Conservation (phyloP, 2,329 filamentous ascomycete species). For the Trichoderma breve region DNA sequence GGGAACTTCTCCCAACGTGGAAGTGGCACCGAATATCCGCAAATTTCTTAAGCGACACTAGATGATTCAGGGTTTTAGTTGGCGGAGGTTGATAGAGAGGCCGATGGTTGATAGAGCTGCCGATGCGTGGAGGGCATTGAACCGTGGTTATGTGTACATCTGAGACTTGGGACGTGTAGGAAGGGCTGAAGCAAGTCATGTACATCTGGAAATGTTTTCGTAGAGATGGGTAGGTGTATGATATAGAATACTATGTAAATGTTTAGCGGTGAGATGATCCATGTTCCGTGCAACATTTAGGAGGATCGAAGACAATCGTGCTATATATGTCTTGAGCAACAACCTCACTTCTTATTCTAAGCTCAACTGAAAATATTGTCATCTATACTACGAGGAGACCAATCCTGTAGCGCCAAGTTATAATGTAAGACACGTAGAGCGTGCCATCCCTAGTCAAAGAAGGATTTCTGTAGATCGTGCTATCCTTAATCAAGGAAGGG, state of each 20-base stretch:
- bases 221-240: not conserved
- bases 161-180: not conserved
- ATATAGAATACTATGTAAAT: not conserved
- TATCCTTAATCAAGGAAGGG: not conserved
- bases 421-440: not conserved
- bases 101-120: not conserved
- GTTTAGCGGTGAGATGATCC: not conserved
- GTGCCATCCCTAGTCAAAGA: not conserved
- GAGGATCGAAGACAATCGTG: not conserved
- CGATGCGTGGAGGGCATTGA: not conserved
- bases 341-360: not conserved
- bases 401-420: not conserved
- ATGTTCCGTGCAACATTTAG: not conserved
- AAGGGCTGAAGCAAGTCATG: too few relatives aligned
- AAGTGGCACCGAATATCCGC: not conserved
- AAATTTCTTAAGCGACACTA: not conserved
- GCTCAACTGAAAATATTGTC: not conserved
- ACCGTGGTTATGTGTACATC: not conserved
- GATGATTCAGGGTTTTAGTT: not conserved
- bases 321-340: not conserved
- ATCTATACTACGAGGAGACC: not conserved
- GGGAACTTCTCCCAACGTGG: not conserved
- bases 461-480: not conserved
- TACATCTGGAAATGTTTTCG: too few relatives aligned
- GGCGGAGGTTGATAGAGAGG: not conserved